Evolutionary conservation across 441 rosid genomes (phyloP).

Genomic region (Capsella rubella): DNA sequence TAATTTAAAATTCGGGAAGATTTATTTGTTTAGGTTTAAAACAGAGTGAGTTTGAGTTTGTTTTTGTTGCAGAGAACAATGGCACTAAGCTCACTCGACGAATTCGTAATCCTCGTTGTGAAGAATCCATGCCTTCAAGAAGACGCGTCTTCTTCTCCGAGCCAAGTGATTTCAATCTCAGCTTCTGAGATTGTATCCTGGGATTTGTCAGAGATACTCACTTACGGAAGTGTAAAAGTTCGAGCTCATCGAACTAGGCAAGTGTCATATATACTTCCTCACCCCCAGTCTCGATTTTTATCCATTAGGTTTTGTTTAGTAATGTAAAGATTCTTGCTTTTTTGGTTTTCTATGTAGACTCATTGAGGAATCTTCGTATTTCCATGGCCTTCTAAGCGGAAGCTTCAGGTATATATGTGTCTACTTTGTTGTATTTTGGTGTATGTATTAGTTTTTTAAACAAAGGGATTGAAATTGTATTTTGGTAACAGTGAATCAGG

Average conservation of each 20-base stretch:
- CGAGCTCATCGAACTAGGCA: slow-evolving; percentile 64
- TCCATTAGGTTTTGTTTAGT: background rate
- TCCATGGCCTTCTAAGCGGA: slow-evolving; percentile 70
- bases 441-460: background rate
- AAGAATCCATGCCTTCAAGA: slow-evolving; percentile 37
- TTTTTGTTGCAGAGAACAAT: slow-evolving; percentile 23
- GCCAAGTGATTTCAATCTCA: slow-evolving; percentile 49
- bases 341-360: slow-evolving; percentile 51
- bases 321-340: background rate
- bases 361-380: slow-evolving; percentile 64
- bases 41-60: background rate
- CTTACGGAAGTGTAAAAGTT: slow-evolving; percentile 52
- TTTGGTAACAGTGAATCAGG: slow-evolving; percentile 64
- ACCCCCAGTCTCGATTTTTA: background rate
- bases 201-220: slow-evolving; percentile 56
- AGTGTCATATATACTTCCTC: slow-evolving; percentile 21
- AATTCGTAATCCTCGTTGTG: slow-evolving; percentile 54
- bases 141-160: slow-evolving; percentile 33
- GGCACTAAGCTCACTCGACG: slow-evolving; percentile 53
- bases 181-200: slow-evolving; percentile 58
- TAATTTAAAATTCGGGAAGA: background rate
- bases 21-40: background rate
- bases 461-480: background rate
- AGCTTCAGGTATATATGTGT: slow-evolving; percentile 62
- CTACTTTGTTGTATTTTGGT: slow-evolving; percentile 5